Conservation (phyloP, 2,329 filamentous ascomycete species). For the Clarireedia sp. region DNA sequence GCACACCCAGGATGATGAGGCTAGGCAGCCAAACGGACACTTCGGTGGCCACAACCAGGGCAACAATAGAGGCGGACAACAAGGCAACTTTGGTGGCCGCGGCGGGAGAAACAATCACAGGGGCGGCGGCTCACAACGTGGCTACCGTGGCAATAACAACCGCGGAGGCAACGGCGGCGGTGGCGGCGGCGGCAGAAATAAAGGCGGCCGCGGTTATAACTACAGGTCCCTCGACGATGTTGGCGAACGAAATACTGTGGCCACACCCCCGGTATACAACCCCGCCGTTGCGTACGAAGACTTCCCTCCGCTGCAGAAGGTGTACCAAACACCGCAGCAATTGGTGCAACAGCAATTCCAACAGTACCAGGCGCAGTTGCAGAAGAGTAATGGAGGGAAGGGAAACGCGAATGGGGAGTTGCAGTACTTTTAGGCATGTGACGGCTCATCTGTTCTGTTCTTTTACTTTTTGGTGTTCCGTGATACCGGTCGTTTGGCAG, state of each 20-base stretch:
- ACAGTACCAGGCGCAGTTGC: constrained; percentile 26
- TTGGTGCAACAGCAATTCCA: constrained; percentile 28
- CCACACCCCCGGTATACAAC: constrained; percentile 27
- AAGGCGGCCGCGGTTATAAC: constrained; percentile 39
- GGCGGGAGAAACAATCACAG: constrained; percentile 30
- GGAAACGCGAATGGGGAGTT: constrained; percentile 20
- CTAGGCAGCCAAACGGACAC: constrained; percentile 21
- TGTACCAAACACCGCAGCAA: constrained; percentile 29
- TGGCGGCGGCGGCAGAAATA: constrained; percentile 31
- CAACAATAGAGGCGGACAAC: constrained; percentile 25
- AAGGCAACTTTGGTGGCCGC: constrained; percentile 25
- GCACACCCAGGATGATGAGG: constrained; percentile 49
- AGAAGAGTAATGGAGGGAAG: constrained; percentile 20
- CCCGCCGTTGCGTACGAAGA: constrained; percentile 30
- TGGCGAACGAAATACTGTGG: constrained; percentile 37
- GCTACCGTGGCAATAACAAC: constrained; percentile 27
- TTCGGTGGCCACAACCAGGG: constrained; percentile 27
- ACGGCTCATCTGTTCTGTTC: not conserved
- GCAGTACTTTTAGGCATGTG: constrained; percentile 22
- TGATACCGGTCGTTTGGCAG: not conserved
- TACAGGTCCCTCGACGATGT: constrained; percentile 65
- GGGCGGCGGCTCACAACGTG: constrained; percentile 36
- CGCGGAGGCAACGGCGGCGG: constrained; percentile 23
- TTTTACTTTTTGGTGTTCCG: not conserved
- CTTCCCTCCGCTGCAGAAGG: constrained; percentile 29